These are phyloP conservation scores for Vachellia collinsii DNA, from an alignment of 306 rosid genomes.

Conservation along the genomic window DNA sequence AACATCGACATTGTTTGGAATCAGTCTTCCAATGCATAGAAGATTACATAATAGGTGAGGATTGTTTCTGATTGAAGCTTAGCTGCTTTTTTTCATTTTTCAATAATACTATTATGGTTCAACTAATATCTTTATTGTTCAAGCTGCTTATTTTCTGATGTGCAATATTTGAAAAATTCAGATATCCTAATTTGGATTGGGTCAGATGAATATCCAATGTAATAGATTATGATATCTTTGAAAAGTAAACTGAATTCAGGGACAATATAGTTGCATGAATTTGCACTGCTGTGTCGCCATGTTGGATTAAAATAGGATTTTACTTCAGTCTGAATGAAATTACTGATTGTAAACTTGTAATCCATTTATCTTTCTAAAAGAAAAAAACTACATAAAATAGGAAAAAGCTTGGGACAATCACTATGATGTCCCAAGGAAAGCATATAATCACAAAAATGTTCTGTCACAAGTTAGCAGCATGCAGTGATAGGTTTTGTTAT, in stretches of 20 bases:
- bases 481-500: too few species aligned
- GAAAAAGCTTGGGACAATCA: neutral
- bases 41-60: conserved; percentile 71
- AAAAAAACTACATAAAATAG: neutral
- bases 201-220: conserved; percentile 14
- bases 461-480: too few species aligned
- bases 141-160: conserved; percentile 8
- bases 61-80: conserved; percentile 24
- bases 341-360: neutral
- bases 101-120: neutral
- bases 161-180: conserved; percentile 14
- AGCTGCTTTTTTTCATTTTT: conserved; percentile 17
- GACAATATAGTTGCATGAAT: conserved; percentile 8
- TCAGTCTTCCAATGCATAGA: conserved; percentile 89
- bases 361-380: neutral
- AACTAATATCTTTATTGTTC: conserved; percentile 4
- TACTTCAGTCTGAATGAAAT: neutral
- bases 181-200: conserved; percentile 3
- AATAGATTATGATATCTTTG: neutral
- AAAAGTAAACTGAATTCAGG: neutral
- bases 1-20: conserved; percentile 90
- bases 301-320: conserved; percentile 13
- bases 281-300: conserved; percentile 3
- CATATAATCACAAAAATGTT: too few species aligned
- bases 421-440: too few species aligned